These are phyloP conservation scores for Mangifera indica DNA, from an alignment of 345 rosid species.

Conservation along the genomic window DNA sequence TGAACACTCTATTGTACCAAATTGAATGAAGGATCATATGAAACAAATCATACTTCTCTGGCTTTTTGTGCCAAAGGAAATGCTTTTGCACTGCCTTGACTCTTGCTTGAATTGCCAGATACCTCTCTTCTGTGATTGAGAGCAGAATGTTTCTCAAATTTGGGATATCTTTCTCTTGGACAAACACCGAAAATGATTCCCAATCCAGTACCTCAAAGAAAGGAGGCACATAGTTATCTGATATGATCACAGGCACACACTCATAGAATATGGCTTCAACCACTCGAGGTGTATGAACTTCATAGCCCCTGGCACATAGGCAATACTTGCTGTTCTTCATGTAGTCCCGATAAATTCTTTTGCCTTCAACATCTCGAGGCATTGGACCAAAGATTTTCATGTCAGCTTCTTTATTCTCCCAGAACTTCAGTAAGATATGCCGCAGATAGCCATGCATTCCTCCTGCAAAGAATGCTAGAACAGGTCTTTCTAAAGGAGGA, in stretches of 20 bases:
- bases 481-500: conserved; percentile 51
- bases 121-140: conserved; percentile 61
- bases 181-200: conserved; percentile 76
- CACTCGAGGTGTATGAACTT: conserved; percentile 82
- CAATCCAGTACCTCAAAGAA: conserved; percentile 79
- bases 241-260: conserved; percentile 83
- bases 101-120: conserved; percentile 57
- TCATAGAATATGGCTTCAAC: conserved; percentile 74
- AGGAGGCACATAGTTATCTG: conserved; percentile 89
- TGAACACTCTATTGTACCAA: conserved; percentile 71
- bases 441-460: conserved; percentile 83
- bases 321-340: conserved; percentile 92
- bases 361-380: conserved; percentile 61
- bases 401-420: conserved; percentile 75
- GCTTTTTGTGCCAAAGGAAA: conserved; percentile 84
- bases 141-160: conserved; percentile 66
- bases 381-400: conserved; percentile 79
- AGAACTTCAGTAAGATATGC: conserved; percentile 52
- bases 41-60: conserved; percentile 68
- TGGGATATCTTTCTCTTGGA: conserved; percentile 66
- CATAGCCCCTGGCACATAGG: conserved; percentile 85
- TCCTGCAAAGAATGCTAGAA: conserved; percentile 90
- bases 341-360: conserved; percentile 58
- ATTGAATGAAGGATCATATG: conserved; percentile 84
- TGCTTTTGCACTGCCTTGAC: conserved; percentile 73